Evolutionary conservation across 352 stramenopile genomes (phyloP).

Genomic region (Chrysophaeum taylorii): DNA sequence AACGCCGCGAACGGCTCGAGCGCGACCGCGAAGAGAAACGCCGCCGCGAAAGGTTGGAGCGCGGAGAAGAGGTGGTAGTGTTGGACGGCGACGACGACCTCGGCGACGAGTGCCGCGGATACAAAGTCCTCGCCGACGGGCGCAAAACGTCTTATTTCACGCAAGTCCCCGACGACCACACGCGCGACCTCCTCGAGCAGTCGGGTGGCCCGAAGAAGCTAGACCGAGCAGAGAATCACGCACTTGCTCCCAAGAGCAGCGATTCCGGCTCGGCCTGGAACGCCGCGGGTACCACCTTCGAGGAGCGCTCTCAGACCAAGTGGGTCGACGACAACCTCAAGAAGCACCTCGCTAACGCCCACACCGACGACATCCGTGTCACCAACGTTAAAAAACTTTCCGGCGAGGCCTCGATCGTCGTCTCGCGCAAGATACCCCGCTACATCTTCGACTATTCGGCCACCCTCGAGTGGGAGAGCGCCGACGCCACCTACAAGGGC

Average conservation of each 20-base stretch:
- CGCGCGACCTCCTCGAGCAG: constrained; percentile 63
- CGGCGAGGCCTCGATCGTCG: constrained; percentile 66
- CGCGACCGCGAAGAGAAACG: not conserved
- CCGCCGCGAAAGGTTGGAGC: not conserved
- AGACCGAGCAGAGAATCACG: no score
- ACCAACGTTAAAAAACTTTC: constrained; percentile 46
- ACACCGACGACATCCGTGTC: constrained; percentile 16
- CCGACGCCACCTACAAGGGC: not conserved
- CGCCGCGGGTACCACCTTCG: constrained; percentile 68
- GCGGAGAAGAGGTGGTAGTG: not conserved
- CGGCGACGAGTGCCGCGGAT: constrained; percentile 47
- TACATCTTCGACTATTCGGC: constrained; percentile 72
- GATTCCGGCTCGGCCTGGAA: constrained; percentile 59
- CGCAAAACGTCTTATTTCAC: constrained; percentile 76
- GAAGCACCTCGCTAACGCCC: constrained; percentile 34
- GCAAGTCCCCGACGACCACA: constrained; percentile 67
- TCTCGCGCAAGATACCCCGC: constrained; percentile 66
- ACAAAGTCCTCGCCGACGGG: constrained; percentile 73
- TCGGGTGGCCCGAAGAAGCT: constrained; percentile 41
- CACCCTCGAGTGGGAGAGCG: constrained; percentile 47
- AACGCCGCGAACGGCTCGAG: not conserved
- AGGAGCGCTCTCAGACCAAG: constrained; percentile 70
- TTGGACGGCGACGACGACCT: not conserved
- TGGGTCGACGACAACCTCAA: constrained; percentile 66
- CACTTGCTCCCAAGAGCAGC: no score